Base-by-base conservation (phyloP, 345 rosid genomes). In the Laguncularia racemosa region DNA sequence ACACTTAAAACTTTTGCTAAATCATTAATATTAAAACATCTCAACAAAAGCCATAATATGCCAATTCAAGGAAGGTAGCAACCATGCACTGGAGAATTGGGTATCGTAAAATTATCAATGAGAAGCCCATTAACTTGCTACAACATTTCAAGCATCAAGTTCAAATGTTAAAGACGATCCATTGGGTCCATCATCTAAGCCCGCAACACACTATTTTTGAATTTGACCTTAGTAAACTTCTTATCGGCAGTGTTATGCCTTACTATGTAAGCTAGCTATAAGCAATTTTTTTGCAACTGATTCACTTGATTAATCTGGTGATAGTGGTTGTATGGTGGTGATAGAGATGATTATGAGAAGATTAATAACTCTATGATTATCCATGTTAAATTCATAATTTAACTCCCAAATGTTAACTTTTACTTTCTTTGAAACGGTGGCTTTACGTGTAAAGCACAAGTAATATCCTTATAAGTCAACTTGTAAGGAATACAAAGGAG, bases 101-200 rank as follows among this genome's bases (percentile, higher is more conserved):
- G 87, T 18, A 92, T 72, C 74, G 89, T 88, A 0, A 86, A 91
- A 21, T 84, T 84, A 38, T 84, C 95, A 67, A 92, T 50, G 2
- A 43, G 57, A 0, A 74, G 64, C 6, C 89, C 97, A 21, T 83
- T 72, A n/a, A 80, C 78, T 5, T 77, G 91, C 58, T 72, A 88
- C 59, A 64, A 79, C 49, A 77, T 66, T 74, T 79, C 78, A 0
- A 67, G 71, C 33, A 67, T 50, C 15, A 55, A 54, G 67, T 71
- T 67, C 67, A 74, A 16, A 0, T 88, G 80, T 58, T 81, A 65
- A 1, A 89, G 73, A 57, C 95, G 67, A 2, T 89, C 86, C 0
- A 91, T 82, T 63, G 89, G 70, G 52, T 86, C 98, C 74, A 63
- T 49, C 3, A 78, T 71, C 55, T 76, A 89, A 26, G 95, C 89